These are phyloP conservation scores for Violaceomyces palustris DNA, from an alignment of 1,284 basidiomycete species.

Conservation along the genomic window DNA sequence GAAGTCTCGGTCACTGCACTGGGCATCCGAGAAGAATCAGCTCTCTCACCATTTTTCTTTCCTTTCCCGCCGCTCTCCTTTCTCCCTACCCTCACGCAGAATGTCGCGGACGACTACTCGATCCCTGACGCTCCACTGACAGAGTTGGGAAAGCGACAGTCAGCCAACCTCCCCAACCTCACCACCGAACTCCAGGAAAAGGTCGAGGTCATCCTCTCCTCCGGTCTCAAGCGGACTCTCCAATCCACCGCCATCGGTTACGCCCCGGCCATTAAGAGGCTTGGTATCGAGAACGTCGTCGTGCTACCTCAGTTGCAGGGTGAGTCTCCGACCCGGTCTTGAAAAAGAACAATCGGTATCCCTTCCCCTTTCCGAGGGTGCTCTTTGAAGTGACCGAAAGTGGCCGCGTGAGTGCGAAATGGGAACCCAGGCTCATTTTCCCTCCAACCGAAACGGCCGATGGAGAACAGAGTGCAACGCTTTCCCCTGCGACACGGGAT, in stretches of 20 bases:
- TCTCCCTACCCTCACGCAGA: conserved; percentile 7
- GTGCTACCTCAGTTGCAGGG: conserved; percentile 47
- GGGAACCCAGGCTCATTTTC: no score
- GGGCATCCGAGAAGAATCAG: background rate
- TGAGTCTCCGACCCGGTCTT: conserved; percentile 4
- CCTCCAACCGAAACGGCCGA: no score
- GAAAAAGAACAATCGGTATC: no score
- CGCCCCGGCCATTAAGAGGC: conserved; percentile 34
- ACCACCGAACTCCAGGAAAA: conserved; percentile 29
- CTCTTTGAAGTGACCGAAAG: no score
- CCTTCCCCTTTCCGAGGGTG: no score
- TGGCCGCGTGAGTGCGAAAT: no score
- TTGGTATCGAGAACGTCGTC: conserved; percentile 36
- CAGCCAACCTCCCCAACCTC: conserved; percentile 29
- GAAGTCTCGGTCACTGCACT: background rate
- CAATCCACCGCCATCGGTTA: conserved; percentile 49
- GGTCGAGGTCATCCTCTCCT: conserved; percentile 42
- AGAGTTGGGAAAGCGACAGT: conserved; percentile 46
- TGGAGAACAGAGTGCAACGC: conserved; percentile 48
- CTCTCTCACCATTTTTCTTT: background rate
- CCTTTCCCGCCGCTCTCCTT: background rate
- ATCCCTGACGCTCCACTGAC: conserved; percentile 50
- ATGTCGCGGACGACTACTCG: conserved; percentile 39
- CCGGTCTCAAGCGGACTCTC: conserved; percentile 44
- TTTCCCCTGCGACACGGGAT: conserved; percentile 51